These are phyloP conservation scores for Phytopythium kandeliae DNA, from an alignment of 352 stramenopile genomes.

Conservation along the genomic window DNA sequence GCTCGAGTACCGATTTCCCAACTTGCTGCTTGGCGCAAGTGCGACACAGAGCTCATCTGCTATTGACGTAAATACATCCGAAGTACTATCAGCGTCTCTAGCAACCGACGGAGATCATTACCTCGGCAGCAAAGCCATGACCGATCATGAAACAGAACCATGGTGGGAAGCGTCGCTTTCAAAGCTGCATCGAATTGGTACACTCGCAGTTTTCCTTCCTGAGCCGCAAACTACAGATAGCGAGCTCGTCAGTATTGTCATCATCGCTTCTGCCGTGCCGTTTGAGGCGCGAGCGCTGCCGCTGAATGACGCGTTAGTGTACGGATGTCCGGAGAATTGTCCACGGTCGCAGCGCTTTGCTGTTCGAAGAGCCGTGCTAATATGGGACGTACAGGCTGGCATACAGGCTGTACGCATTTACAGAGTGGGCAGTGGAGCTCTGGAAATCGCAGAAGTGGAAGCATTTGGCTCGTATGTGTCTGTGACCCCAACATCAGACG, in stretches of 20 bases:
- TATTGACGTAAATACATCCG: constrained; percentile 1
- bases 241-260: constrained; percentile 14
- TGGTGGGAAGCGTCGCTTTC: constrained; percentile 58
- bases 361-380: constrained; percentile 32
- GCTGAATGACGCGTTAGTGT: constrained; percentile 15
- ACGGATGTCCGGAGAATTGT: constrained; percentile 42
- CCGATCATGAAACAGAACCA: constrained; percentile 23
- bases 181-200: constrained; percentile 33
- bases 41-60: constrained; percentile 38
- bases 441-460: constrained; percentile 47
- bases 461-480: constrained; percentile 41
- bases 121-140: constrained; percentile 13
- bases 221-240: constrained; percentile 13
- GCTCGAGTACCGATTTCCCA: constrained; percentile 41
- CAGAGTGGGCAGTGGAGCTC: constrained; percentile 20
- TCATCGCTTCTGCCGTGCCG: constrained; percentile 27
- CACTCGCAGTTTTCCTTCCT: constrained; percentile 47
- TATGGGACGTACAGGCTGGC: constrained; percentile 44
- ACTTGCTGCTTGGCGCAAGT: constrained; percentile 18
- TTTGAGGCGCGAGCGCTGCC: constrained; percentile 10
- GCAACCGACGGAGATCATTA: constrained; percentile 22
- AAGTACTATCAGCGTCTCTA: constrained; percentile 12
- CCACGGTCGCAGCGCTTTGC: constrained; percentile 18
- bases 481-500: constrained; percentile 39
- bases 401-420: constrained; percentile 48